phyloP scores from a whole-genome alignment of 2,329 filamentous ascomycete species.

The Aureobasidium uvarum region DNA sequence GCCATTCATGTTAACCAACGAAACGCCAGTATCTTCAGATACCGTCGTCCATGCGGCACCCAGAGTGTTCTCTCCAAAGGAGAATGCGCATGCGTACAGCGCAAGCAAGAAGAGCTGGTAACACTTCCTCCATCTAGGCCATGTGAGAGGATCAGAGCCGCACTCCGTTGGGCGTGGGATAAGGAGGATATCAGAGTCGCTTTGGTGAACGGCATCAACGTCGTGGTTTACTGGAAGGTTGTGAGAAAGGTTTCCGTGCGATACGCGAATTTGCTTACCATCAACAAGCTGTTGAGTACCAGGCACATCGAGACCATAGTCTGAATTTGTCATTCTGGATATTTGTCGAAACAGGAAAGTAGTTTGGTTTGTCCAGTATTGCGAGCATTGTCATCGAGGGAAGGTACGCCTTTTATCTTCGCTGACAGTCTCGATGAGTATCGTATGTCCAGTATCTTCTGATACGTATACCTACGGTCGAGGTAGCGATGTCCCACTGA shows the following conservation, averaged over 20 bases:
- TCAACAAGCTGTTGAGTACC: conserved; percentile 41
- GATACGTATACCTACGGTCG: not conserved
- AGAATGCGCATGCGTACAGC: conserved; percentile 44
- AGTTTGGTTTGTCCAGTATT: not conserved
- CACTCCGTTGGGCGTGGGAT: conserved; percentile 39
- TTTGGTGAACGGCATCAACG: conserved; percentile 31
- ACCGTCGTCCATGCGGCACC: conserved; percentile 47
- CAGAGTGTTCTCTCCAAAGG: conserved; percentile 44
- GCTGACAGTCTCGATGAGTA: not conserved
- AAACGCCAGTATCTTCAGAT: conserved; percentile 42
- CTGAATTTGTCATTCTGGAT: not conserved
- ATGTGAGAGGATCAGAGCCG: conserved; percentile 35
- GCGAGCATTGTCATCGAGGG: not conserved
- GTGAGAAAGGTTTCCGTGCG: not conserved
- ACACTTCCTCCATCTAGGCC: conserved; percentile 42
- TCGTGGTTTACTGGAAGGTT: conserved; percentile 25
- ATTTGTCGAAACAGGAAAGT: not conserved
- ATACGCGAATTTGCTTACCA: conserved; percentile 21
- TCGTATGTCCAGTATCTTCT: not conserved
- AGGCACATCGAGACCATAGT: conserved; percentile 34
- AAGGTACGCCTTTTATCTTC: not conserved
- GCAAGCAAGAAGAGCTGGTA: conserved; percentile 44
- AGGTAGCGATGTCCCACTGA: conserved; percentile 2
- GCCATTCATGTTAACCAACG: conserved; percentile 44
- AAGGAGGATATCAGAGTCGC: conserved; percentile 37